phyloP scores from a whole-genome alignment of 78 protist species.

The Guillardia theta region DNA sequence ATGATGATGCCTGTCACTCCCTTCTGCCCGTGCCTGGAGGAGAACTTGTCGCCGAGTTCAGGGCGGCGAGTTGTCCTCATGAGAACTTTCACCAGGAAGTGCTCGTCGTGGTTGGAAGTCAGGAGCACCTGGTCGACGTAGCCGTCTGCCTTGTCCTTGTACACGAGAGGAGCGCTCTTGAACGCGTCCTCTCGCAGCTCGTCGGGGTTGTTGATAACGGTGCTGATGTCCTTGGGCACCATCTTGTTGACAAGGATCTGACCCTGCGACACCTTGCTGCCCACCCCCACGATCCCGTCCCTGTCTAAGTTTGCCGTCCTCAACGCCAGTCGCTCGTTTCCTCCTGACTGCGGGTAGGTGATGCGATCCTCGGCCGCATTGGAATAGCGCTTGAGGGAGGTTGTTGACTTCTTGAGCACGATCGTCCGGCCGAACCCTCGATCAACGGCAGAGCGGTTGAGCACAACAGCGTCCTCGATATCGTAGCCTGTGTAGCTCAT shows the following conservation, averaged over 20 bases:
- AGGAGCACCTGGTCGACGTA: constrained; percentile 67
- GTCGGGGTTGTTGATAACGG: not conserved
- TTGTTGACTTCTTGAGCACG: constrained; percentile 74
- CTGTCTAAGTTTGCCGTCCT: constrained; percentile 65
- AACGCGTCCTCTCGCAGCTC: not conserved
- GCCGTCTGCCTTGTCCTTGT: constrained; percentile 54
- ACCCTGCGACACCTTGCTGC: constrained; percentile 67
- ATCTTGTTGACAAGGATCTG: constrained; percentile 71
- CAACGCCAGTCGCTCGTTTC: not conserved
- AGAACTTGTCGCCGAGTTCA: constrained; percentile 99
- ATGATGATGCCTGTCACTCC: constrained; percentile 59
- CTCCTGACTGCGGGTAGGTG: not conserved
- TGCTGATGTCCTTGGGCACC: constrained; percentile 34
- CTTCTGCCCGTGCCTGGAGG: constrained; percentile 99
- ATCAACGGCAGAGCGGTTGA: constrained; percentile 94
- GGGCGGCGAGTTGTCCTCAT: constrained; percentile 89
- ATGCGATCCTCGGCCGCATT: not conserved
- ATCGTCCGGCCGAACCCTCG: constrained; percentile 97
- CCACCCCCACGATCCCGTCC: constrained; percentile 89
- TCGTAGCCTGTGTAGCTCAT: constrained; percentile 99
- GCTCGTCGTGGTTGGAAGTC: constrained; percentile 76
- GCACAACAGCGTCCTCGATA: constrained; percentile 99
- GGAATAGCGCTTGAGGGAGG: constrained; percentile 62
- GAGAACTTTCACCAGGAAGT: constrained; percentile 57
- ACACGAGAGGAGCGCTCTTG: constrained; percentile 47